Base-by-base conservation (phyloP, 2,329 filamentous ascomycete genomes). In the Rhynchosporium graminicola region DNA sequence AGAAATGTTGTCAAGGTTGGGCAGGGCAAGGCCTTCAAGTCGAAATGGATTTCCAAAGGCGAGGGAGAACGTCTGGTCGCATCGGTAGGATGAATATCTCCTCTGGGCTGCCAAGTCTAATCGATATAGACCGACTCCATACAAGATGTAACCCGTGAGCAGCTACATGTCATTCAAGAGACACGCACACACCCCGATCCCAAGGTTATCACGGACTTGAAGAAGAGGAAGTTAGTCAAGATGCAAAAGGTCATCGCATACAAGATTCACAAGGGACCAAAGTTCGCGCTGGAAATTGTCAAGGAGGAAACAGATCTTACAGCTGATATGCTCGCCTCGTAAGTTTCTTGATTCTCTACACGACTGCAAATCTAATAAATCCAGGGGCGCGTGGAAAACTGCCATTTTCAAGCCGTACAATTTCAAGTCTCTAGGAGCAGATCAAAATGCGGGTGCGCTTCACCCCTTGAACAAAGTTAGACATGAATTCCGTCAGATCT, bases 231-330 rank as follows among this genome's bases (percentile, higher is more conserved):
- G 80, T 84, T 99, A 56, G 82, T 97, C 67, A 88, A 84, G 68
- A 81, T 91, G 73, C 87, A 91, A 70, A 98, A 97, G 80, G 85
- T 91, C 63, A 89, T 96, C 71, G 87, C 81, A 75, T 99, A 95
- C 83, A 89, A 85, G 69, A 87, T 96, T 64, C 80, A 80, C 64
- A 97, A 97, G 80, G 95, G 92, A 0, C 79, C 87, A 64, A 96
- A 96, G 76, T 99, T 92, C 75, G 91, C 92, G 48, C 85, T 90
- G 55, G 89, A 97, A 77, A 90, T 98, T 68, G 83, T 89, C 51
- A 92, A 96, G 77, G 93, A 98, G 79, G 92, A 96, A 78, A 97
- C 95, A 48, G 95, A 99, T 75, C 80, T 99, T 73, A 98, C 95
- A 10, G 89, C 87, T 58, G 95, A 99, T 62, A 97, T 99, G 90